A percentile compares a stretch with the other conserved stretches of the same genome.
Evolutionary conservation across 1,284 basidiomycete genomes (phyloP).

Genomic region (Grifola frondosa): DNA sequence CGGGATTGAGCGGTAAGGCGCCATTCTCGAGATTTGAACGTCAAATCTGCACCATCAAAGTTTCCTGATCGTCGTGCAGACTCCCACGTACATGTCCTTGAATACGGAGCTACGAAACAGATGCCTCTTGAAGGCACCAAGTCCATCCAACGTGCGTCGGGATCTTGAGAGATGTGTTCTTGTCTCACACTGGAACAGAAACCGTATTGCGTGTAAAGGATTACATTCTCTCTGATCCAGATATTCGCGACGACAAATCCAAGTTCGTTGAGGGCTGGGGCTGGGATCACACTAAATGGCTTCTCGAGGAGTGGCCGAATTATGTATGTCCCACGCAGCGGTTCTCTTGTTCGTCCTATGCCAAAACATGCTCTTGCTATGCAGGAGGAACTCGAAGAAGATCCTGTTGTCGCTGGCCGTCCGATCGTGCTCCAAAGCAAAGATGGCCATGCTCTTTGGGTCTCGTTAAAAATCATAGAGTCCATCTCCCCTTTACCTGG

Average conservation of each 20-base stretch:
- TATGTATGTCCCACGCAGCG: slow-evolving; percentile 49
- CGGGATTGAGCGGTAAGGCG: slow-evolving; percentile 60
- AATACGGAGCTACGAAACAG: slow-evolving; percentile 68
- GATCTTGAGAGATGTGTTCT: background rate
- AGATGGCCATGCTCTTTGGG: slow-evolving; percentile 90
- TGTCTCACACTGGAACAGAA: slow-evolving; percentile 39
- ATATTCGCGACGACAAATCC: slow-evolving; percentile 52
- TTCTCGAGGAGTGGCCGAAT: slow-evolving; percentile 66
- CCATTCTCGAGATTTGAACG: slow-evolving; percentile 3
- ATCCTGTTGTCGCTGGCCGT: slow-evolving; percentile 64
- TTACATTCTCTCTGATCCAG: slow-evolving; percentile 61
- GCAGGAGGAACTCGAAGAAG: slow-evolving; percentile 72
- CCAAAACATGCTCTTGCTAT: background rate
- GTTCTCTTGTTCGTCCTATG: background rate
- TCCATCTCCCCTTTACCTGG: slow-evolving; percentile 61
- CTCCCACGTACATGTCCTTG: slow-evolving; percentile 79
- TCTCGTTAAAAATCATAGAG: slow-evolving; percentile 63
- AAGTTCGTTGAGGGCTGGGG: slow-evolving; percentile 81
- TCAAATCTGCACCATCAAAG: slow-evolving; percentile 1
- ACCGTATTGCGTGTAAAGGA: slow-evolving; percentile 63
- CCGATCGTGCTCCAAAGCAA: slow-evolving; percentile 79
- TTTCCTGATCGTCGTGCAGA: slow-evolving; percentile 43
- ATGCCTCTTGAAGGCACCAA: slow-evolving; percentile 66
- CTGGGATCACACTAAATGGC: slow-evolving; percentile 90
- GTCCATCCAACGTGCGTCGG: slow-evolving; percentile 50